Conservation (phyloP, 345 rosid genomes). For the Ceriops tagal region DNA sequence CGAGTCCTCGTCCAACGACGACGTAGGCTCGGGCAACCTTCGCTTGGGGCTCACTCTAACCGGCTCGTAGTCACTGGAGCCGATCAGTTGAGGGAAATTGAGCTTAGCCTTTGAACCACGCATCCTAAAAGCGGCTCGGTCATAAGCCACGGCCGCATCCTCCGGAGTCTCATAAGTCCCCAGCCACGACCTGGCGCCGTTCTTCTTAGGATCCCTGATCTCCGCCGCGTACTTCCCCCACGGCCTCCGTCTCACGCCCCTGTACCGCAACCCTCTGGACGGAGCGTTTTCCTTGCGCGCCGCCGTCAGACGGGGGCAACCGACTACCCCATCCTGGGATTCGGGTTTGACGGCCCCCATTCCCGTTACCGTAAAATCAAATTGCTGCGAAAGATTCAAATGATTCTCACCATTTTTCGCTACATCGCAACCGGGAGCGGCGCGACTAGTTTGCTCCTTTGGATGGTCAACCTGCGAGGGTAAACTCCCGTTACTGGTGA, state of each 20-base stretch:
- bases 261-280: background rate
- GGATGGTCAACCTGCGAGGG: no score
- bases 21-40: slow-evolving; percentile 15
- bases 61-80: slow-evolving; percentile 34
- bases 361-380: background rate
- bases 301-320: background rate
- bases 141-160: slow-evolving; percentile 54
- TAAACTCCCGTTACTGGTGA: no score
- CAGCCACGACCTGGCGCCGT: slow-evolving; percentile 20
- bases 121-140: slow-evolving; percentile 51
- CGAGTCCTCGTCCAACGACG: background rate
- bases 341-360: no score
- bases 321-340: background rate
- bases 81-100: slow-evolving; percentile 55
- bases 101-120: slow-evolving; percentile 55
- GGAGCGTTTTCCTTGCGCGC: background rate
- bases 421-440: no score
- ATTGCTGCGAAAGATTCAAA: background rate
- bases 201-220: slow-evolving; percentile 8
- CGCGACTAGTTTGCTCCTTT: no score
- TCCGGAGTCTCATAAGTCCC: slow-evolving; percentile 22
- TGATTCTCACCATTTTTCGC: no score
- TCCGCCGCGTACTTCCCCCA: slow-evolving; percentile 3
- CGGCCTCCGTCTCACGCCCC: background rate
- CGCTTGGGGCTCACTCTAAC: slow-evolving; percentile 48